These are phyloP conservation scores for Ceratobasidium sp. DNA, from an alignment of 1,284 basidiomycete species.

Conservation along the genomic window DNA sequence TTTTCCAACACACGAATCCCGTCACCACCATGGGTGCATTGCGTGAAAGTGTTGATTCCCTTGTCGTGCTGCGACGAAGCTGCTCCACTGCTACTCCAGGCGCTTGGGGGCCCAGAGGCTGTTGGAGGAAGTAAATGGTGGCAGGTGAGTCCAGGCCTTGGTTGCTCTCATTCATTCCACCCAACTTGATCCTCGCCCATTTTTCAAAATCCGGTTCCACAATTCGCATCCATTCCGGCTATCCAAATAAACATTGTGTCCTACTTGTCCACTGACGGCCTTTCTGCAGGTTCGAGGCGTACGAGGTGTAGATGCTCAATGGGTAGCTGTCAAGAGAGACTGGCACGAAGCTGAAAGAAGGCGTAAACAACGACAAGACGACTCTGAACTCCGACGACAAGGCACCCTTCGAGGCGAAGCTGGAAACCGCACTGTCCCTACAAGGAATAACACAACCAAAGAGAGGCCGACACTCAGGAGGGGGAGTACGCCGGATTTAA, in stretches of 20 bases:
- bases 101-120: conserved; percentile 81
- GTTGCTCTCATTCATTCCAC: conserved; percentile 88
- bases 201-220: background rate
- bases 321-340: conserved; percentile 41
- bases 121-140: conserved; percentile 42
- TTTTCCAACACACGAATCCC: conserved; percentile 88
- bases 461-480: no score
- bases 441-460: no score
- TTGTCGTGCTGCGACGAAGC: conserved; percentile 79
- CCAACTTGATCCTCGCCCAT: conserved; percentile 46
- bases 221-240: background rate
- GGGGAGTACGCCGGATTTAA: conserved; percentile 40
- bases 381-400: conserved; percentile 43
- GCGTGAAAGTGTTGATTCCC: conserved; percentile 76
- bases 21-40: conserved; percentile 86
- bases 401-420: background rate
- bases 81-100: conserved; percentile 76
- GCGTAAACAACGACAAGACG: conserved; percentile 30
- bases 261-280: conserved; percentile 53
- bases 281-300: conserved; percentile 47
- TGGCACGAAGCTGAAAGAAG: conserved; percentile 38
- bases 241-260: background rate
- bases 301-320: conserved; percentile 41
- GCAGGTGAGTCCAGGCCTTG: conserved; percentile 61
- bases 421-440: background rate